Conservation (phyloP, 2,329 filamentous ascomycete species). For the Aspergillus sp. region DNA sequence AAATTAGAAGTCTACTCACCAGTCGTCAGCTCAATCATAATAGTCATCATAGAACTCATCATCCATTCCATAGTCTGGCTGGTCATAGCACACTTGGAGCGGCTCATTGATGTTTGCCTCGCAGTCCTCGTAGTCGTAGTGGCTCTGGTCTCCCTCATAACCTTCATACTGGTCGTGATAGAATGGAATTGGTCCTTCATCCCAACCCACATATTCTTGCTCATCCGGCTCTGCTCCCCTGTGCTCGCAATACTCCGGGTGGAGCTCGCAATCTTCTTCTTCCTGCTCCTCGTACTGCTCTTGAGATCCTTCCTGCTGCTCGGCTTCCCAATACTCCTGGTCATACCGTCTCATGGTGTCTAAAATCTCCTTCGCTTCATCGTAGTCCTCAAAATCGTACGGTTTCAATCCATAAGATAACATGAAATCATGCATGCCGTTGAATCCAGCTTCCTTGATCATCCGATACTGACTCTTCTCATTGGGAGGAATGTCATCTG, state of each 20-base stretch:
- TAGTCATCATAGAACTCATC: neutral
- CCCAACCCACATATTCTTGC: too few relatives aligned
- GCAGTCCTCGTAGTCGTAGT: neutral
- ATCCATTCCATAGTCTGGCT: neutral
- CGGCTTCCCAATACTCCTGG: constrained; percentile 1
- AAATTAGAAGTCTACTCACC: neutral
- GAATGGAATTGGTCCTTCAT: too few relatives aligned
- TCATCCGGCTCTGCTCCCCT: neutral
- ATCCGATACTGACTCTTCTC: constrained; percentile 5
- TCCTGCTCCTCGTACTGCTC: neutral
- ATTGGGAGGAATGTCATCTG: neutral
- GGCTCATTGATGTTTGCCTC: neutral
- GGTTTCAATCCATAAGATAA: constrained; percentile 9
- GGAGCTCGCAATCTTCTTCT: neutral
- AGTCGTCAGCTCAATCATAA: neutral
- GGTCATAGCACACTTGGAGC: neutral
- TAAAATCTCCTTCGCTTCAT: constrained; percentile 9
- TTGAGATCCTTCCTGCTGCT: neutral
- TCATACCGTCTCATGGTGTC: constrained; percentile 2
- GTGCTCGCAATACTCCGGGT: neutral
- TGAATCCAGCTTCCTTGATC: constrained; percentile 11
- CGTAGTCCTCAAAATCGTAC: neutral
- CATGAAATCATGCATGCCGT: constrained; percentile 12
- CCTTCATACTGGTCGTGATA: neutral
- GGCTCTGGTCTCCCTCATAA: neutral